Evolutionary conservation across 306 rosid species (phyloP), one percentile per base, ranked within the genome.

Genomic region (Quercus agrifolia): DNA sequence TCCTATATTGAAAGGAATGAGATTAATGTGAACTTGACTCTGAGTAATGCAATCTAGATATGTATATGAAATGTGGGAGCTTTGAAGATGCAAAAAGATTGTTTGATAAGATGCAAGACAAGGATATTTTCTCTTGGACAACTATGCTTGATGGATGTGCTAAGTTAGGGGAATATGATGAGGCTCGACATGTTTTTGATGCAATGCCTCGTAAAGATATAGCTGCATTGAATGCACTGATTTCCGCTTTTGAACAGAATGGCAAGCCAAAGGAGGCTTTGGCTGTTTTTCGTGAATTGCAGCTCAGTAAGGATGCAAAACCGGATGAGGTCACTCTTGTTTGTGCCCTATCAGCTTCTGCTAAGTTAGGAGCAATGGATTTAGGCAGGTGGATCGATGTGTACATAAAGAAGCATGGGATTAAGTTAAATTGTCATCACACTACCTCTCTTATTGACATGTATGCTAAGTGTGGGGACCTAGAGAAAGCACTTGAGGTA

Each of bases 61-160:
- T 91, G 96, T 87, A 78, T 73, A 79, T 81, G 30, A 91, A 89
- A 75, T 91, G 96, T 25, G 87, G 90, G 79, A 81, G 89, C 13
- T 38, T 87, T 27, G 80, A 62, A 44, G 90, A 89, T 77, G 90
- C 93, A 2, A 70, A 82, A 75, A 77, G 38, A 21, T 80, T 88
- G 83, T 90, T 90, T 68, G 84, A 82, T 74, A 77, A 70, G 77
- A 91, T 91, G 91, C 87, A 49, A 4, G 91, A 91, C 76, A 91
- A 81, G 84, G 95, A 91, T 59, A 70, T 91, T n/a, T 83, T 91
- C 54, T 87, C 91, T 11, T 88, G 92, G 95, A 91, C 92, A 49
- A 85, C 92, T 27, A 80, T 89, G 86, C 88, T 91, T 76, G 90
- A 91, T 82, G 95, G 91, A 64, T 85, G 82, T 77, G 87, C 92